phyloP scores from a whole-genome alignment of 805 yeast genomes.

The Metschnikowia aberdeeniae region DNA sequence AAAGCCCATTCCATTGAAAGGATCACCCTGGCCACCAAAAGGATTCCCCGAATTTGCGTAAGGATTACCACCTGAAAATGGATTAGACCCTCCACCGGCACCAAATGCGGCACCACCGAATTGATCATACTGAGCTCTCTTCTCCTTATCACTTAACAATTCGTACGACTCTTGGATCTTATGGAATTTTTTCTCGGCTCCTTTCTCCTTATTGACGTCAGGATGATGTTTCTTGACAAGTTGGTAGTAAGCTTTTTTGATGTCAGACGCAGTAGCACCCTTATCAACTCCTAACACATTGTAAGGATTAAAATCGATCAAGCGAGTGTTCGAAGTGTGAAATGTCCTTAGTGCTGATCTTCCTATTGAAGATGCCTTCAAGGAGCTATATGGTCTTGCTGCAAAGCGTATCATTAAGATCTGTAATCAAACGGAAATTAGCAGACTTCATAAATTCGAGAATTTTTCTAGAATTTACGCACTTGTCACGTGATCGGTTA shows the following conservation, averaged over 20 bases:
- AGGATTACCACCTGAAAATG: slow-evolving; percentile 36
- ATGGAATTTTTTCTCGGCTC: slow-evolving; percentile 85
- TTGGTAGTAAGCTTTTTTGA: slow-evolving; percentile 91
- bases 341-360: slow-evolving; percentile 23
- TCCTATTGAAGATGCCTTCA: not conserved
- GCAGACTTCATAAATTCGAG: slow-evolving; percentile 1
- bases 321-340: slow-evolving; percentile 36
- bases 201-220: slow-evolving; percentile 88
- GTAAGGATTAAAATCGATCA: slow-evolving; percentile 69
- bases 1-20: slow-evolving; percentile 52
- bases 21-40: slow-evolving; percentile 42
- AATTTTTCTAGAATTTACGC: slow-evolving; percentile 14
- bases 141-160: slow-evolving; percentile 76
- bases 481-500: slow-evolving; percentile 10
- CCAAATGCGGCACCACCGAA: slow-evolving; percentile 87
- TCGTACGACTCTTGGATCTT: slow-evolving; percentile 94
- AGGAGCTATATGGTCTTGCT: not conserved
- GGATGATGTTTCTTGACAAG: slow-evolving; percentile 95
- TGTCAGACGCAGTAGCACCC: slow-evolving; percentile 71
- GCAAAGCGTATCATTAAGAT: slow-evolving; percentile 2
- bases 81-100: slow-evolving; percentile 49
- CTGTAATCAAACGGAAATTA: not conserved
- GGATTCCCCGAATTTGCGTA: slow-evolving; percentile 43
- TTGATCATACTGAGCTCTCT: slow-evolving; percentile 86
- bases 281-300: slow-evolving; percentile 72